Base-by-base conservation (phyloP, 257 asterid genomes). In the Voacanga thouarsii region DNA sequence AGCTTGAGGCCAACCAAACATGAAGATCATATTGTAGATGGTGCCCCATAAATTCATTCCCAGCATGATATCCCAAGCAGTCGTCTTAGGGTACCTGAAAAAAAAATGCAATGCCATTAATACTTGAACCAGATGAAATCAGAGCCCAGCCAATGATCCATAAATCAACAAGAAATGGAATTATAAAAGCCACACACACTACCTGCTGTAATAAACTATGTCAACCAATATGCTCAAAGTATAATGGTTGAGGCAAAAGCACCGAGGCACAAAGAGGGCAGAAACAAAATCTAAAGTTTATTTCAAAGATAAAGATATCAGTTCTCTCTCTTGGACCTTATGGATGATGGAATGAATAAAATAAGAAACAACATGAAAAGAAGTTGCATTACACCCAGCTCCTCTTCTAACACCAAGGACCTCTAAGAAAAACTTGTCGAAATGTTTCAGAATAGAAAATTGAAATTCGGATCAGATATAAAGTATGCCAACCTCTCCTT, bases 41-140 rank as follows among this genome's bases (percentile, higher is more conserved):
- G 97, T 88, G 45, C 99, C 99, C 99, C 99, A 96, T 75, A 96
- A 80, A 85, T 96, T 96, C 99, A 96, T 96, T 43, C 99, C 99
- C 12, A 96, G 90, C 99, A 96, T 96, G 85, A 96, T 96, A 84
- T 90, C 90, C 98, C 97, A 96, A 0, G 98, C 98, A 55, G 87
- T 88, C 26, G 98, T 93, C 81, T 96, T 93, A 3, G 97, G 98
- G 83, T 93, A 92, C 93, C 99, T 96, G 90, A 71, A 79, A 71
- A 43, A 37, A 67, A n/a, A 39, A 71, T 12, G 21, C 43, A 23
- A 33, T 50, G 60, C 30, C 3, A 30, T 74, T 73, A 18, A 39
- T 63, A 33, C 4, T 45, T 33, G 37, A 50, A 4, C 5, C 50
- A 23, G 51, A 50, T 39, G 9, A 43, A 41, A 19, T 69, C 21